Base-by-base conservation (phyloP, 1,139 yeast genomes). In the Pichia norvegensis region DNA sequence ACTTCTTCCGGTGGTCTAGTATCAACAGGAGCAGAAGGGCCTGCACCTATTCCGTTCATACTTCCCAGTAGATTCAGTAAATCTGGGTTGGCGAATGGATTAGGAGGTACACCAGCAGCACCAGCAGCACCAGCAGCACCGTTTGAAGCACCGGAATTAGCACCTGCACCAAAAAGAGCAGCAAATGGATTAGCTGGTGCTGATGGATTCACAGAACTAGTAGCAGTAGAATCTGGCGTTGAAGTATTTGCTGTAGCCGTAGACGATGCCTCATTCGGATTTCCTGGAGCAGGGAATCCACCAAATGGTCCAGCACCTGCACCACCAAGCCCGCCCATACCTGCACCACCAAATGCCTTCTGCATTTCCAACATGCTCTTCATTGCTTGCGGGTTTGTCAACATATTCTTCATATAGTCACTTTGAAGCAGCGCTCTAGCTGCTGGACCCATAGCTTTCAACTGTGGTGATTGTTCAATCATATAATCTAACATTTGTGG, bases 1-100 rank as follows among this genome's bases (percentile, higher is more conserved):
- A 95, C 76, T 64, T 87, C 97, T 70, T 92, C 98, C 11, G 97
- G 97, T 2, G 98, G 97, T 61, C 97, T 76, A 52, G 66, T 83
- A 59, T 90, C 97, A 14, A 67, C 75, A n/a, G 60, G 55, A 29
- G 63, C 57, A 8, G 39, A 8, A 1, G 20, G n/a, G 7, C 45
- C 41, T 16, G 44, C 36, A 19, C 27, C 40, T 4, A 42, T 38
- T 11, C 31, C 43, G 16, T 46, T 47, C 14, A 61, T 62, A 9
- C 25, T 66, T 17, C 77, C 76, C 48, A 78, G 64, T 38, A 68
- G 59, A 36, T 65, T 66, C 42, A 70, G 50, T 42, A 71, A 36
- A 23, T 45, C 43, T 14, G 47, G 49, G 39, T 46, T 46, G 40
- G 67, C 35, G 51, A 46, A 58, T 21, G 66, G 63, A 44, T 59